Evolutionary conservation across 306 rosid species (phyloP).

Genomic region (Glycyrrhiza uralensis): DNA sequence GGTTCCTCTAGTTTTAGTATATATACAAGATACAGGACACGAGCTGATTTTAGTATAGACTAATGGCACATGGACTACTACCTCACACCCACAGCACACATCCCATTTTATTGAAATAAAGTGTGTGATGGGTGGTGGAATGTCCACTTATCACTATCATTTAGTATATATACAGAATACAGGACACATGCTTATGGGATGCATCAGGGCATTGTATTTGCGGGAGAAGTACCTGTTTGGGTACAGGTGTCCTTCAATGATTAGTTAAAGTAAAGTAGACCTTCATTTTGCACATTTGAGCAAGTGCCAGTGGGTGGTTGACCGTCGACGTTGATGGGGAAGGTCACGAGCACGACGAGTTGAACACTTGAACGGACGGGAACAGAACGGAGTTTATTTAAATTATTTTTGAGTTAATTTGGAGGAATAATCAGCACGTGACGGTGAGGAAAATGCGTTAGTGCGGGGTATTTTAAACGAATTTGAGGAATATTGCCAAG

Average conservation of each 20-base stretch:
- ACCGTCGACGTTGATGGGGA: conserved; percentile 18
- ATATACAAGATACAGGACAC: no score
- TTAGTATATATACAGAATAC: no score
- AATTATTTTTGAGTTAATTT: background rate
- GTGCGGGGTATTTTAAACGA: background rate
- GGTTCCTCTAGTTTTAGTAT: no score
- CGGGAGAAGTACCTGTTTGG: background rate
- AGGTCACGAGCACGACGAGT: conserved; percentile 6
- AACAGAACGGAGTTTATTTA: background rate
- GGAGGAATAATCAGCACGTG: background rate
- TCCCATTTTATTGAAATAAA: no score
- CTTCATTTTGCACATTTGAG: background rate
- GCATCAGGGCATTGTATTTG: background rate
- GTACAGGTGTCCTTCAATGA: background rate
- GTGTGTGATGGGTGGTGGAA: no score
- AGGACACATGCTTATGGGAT: background rate
- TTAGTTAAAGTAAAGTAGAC: background rate
- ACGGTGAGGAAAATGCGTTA: background rate
- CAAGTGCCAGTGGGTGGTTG: background rate
- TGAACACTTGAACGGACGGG: background rate
- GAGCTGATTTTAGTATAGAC: no score
- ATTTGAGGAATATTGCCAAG: background rate
- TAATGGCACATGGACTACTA: no score
- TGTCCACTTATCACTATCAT: no score
- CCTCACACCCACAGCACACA: no score